Base-by-base conservation (phyloP, 2,329 filamentous ascomycete genomes). In the Stachybotrys chlorohalonatus region DNA sequence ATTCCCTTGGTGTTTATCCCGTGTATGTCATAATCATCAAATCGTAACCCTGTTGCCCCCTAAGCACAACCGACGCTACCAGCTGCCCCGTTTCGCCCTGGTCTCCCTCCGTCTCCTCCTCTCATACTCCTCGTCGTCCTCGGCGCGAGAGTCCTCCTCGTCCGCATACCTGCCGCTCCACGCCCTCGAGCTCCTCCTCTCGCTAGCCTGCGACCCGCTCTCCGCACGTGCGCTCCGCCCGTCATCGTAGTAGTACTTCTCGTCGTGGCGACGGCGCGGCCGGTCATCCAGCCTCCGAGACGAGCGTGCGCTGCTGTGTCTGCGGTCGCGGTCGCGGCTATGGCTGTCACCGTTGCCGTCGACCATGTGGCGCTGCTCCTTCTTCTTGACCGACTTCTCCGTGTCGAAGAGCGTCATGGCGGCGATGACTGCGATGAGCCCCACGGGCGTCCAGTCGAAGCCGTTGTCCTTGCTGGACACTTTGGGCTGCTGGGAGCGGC, bases 401-500 rank as follows among this genome's bases (percentile, higher is more conserved):
- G 64, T 70, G 56, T 75, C 71, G 57, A 73, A 69, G 55, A 63
- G 61, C 1, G 71, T 60, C 13, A 67, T 61, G 16, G 69, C 62
- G 6, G 69, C 71, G 15, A 70, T 59, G 30, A 72, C 60, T 7
- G 68, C 70, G 2, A 78, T 68, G 16, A 66, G 63, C 36, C 76
- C 55, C 54, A 68, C 72, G 32, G 70, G 68, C 5, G 63, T 68
- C 70, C 73, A 75, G 53, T 70, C 68, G 62, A 75, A 77, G 36
- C 69, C 69, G 6, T 58, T 53, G 31, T 61, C 58, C 45, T 56
- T 60, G 15, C 50, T 42, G 24, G 45, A n/a, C 46, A 7, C 46
- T 16, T 24, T n/a, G 16, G 11, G 46, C 46, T 42, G 36, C 36
- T 42, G 36, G 46, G 46, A 47, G 15, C 46, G 46, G 46, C 11